Percentiles rank a stretch among this genome's conserved stretches.
These are phyloP conservation scores for Globisporangium echinulatum DNA, from an alignment of 352 stramenopile species.

Conservation along the genomic window DNA sequence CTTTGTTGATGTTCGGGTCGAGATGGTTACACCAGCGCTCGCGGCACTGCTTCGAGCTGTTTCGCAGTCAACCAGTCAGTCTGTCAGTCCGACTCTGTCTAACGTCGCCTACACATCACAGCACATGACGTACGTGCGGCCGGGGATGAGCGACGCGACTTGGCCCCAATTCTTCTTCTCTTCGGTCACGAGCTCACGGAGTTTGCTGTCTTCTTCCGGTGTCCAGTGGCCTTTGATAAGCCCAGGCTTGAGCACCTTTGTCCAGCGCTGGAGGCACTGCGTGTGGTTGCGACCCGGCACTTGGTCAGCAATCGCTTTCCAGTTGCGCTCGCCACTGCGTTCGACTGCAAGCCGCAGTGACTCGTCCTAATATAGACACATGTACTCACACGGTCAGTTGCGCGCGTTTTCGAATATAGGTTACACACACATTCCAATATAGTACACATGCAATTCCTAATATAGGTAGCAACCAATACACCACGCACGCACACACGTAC, in stretches of 20 bases:
- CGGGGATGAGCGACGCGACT: slow-evolving; percentile 72
- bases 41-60: slow-evolving; percentile 89
- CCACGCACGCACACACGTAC: slow-evolving; percentile 1
- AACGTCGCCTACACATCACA: not conserved
- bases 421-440: slow-evolving; percentile 1
- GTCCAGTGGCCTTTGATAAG: slow-evolving; percentile 92
- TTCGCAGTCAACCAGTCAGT: not conserved
- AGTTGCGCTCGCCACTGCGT: slow-evolving; percentile 81
- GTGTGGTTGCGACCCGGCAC: slow-evolving; percentile 89
- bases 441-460: not conserved
- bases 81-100: too few species aligned
- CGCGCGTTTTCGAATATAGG: too few species aligned
- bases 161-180: slow-evolving; percentile 90
- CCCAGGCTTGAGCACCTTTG: slow-evolving; percentile 90
- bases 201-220: slow-evolving; percentile 84
- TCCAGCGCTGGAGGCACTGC: slow-evolving; percentile 91
- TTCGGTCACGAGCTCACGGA: slow-evolving; percentile 79
- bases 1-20: slow-evolving; percentile 91
- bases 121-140: slow-evolving; percentile 51
- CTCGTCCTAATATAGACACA: slow-evolving; percentile 39
- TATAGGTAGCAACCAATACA: not conserved
- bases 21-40: slow-evolving; percentile 91
- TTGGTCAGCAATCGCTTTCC: slow-evolving; percentile 89
- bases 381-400: not conserved
- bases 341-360: slow-evolving; percentile 79